Evolutionary conservation across 805 yeast species (phyloP).

Genomic region (Lachancea dasiensis): DNA sequence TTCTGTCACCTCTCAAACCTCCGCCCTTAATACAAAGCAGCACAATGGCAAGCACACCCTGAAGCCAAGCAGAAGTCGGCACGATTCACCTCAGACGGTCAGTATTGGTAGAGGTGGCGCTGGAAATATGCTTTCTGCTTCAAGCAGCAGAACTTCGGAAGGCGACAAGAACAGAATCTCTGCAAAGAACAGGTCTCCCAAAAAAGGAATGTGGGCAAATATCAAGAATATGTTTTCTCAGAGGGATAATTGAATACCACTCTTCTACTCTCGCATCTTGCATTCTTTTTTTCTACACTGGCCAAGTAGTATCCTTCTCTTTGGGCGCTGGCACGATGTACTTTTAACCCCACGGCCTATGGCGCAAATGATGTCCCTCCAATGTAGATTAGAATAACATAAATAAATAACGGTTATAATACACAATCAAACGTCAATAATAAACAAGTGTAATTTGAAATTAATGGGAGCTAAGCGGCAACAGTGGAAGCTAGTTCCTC

Average conservation of each 20-base stretch:
- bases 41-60: constrained; percentile 1
- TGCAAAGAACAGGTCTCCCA: constrained; percentile 8
- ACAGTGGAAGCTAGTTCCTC: constrained; percentile 69
- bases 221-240: constrained; percentile 17
- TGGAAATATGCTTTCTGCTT: constrained; percentile 31
- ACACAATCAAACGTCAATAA: background rate
- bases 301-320: too few relatives aligned
- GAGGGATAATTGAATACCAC: background rate
- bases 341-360: too few relatives aligned
- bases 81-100: constrained; percentile 19
- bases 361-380: background rate
- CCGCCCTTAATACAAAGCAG: background rate
- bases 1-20: constrained; percentile 11
- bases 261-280: background rate
- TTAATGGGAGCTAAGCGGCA: constrained; percentile 22
- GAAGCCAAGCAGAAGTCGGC: constrained; percentile 10
- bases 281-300: background rate
- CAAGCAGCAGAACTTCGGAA: constrained; percentile 13
- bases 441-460: background rate
- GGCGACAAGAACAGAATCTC: constrained; percentile 4
- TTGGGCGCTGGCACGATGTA: too few relatives aligned
- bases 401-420: background rate
- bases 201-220: constrained; percentile 15
- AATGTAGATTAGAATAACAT: too few relatives aligned
- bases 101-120: constrained; percentile 34